Evolutionary conservation across 345 rosid species (phyloP).

Genomic region (Eucalyptus pumila): DNA sequence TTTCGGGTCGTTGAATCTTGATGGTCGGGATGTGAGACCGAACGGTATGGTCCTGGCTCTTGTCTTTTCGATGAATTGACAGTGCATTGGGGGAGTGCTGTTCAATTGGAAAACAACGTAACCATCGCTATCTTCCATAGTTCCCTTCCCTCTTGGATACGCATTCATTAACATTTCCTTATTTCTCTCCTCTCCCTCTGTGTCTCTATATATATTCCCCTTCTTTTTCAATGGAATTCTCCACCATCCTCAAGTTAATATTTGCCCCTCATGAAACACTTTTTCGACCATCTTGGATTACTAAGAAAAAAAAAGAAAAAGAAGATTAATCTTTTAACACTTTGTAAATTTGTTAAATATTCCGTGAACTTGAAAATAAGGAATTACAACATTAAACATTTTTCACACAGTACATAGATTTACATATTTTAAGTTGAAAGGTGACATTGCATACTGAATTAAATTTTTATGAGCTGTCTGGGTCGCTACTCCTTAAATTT

Average conservation of each 20-base stretch:
- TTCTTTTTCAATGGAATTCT: background rate
- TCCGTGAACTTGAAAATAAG: no score
- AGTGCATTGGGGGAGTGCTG: background rate
- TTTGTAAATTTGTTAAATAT: background rate
- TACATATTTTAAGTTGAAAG: no score
- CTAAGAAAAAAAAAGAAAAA: background rate
- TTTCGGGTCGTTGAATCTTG: background rate
- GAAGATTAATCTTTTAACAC: background rate
- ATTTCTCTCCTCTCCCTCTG: background rate
- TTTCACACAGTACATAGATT: no score
- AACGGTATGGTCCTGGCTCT: background rate
- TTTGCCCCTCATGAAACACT: background rate
- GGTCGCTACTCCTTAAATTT: rapidly evolving
- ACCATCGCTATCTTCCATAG: background rate
- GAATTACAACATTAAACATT: no score
- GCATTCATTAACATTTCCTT: background rate
- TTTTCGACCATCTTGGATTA: no score
- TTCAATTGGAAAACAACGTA: background rate
- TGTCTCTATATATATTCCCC: background rate
- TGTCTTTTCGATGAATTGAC: background rate
- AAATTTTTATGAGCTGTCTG: rapidly evolving
- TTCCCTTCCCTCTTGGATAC: background rate
- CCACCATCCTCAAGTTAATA: background rate
- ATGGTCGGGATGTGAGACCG: background rate
- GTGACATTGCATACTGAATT: rapidly evolving